Evolutionary conservation across 768 basidiomycete genomes (phyloP).

Genomic region (Brasilioporus rufonigricans): DNA sequence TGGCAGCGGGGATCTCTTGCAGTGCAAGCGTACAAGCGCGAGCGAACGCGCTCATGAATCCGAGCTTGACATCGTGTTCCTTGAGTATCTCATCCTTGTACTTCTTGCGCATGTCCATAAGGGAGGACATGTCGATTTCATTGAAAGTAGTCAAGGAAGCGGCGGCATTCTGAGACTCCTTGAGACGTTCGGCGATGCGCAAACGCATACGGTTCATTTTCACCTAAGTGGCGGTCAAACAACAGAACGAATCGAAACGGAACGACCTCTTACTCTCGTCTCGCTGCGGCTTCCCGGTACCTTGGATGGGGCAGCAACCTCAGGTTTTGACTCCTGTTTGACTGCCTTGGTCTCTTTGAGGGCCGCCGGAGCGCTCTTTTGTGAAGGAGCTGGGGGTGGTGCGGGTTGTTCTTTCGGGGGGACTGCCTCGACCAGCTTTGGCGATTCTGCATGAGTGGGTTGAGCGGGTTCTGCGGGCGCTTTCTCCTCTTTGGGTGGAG

Average conservation of each 20-base stretch:
- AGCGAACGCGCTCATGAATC: slow-evolving; percentile 98
- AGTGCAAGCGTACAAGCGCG: slow-evolving; percentile 81
- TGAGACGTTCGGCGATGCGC: slow-evolving; percentile 95
- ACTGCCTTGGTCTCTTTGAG: slow-evolving; percentile 35
- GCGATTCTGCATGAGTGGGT: slow-evolving; percentile 23
- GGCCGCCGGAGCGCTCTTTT: slow-evolving; percentile 25
- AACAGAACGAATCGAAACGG: neutral
- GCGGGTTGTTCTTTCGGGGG: slow-evolving; percentile 50
- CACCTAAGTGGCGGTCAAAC: slow-evolving; percentile 46
- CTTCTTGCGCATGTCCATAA: slow-evolving; percentile 89
- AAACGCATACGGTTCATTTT: slow-evolving; percentile 99
- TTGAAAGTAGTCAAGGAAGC: slow-evolving; percentile 98
- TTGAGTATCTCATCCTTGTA: slow-evolving; percentile 93
- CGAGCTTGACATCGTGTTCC: slow-evolving; percentile 92
- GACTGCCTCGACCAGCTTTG: slow-evolving; percentile 38
- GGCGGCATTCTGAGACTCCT: slow-evolving; percentile 96
- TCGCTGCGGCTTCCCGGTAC: slow-evolving; percentile 67
- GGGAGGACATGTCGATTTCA: slow-evolving; percentile 97
- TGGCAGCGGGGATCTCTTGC: slow-evolving; percentile 89
- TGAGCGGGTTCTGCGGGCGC: slow-evolving; percentile 17
- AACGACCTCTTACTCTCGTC: slow-evolving; percentile 62
- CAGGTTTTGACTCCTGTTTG: slow-evolving; percentile 32
- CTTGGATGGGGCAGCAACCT: slow-evolving; percentile 33
- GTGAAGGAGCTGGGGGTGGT: slow-evolving; percentile 43
- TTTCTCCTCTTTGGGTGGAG: slow-evolving; percentile 28